These are phyloP conservation scores for Chytriomyces sp. DNA, from an alignment of 192 early-diverging fungal species.

Conservation along the genomic window DNA sequence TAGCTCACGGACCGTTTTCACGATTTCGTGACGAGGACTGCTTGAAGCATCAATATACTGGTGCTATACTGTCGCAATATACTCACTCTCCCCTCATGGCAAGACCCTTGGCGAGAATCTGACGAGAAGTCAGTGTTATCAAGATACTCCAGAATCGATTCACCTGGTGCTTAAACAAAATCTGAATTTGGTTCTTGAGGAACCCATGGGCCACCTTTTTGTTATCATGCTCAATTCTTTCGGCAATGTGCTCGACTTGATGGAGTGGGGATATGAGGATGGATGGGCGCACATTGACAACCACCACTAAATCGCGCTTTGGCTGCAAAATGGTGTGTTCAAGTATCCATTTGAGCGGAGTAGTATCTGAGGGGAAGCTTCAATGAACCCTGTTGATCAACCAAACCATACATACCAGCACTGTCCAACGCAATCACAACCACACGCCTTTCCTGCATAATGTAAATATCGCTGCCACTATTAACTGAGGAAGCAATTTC, in stretches of 20 bases:
- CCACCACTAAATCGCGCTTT: constrained; percentile 2
- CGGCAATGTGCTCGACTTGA: neutral
- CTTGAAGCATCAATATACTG: neutral
- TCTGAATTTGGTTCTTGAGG: neutral
- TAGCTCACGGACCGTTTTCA: neutral
- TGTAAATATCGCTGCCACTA: too few species aligned
- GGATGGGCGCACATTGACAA: neutral
- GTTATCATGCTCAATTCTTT: neutral
- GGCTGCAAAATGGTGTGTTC: constrained; percentile 12
- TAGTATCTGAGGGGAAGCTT: neutral
- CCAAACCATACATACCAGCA: neutral
- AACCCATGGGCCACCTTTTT: constrained; percentile 5
- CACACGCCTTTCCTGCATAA: neutral
- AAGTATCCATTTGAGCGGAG: neutral
- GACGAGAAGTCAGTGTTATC: neutral
- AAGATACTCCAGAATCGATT: neutral
- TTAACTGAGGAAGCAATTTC: too few species aligned
- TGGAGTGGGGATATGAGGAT: neutral
- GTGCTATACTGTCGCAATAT: neutral
- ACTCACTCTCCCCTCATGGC: constrained; percentile 8
- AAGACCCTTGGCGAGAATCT: constrained; percentile 13
- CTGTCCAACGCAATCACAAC: constrained; percentile 19
- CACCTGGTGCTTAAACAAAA: neutral
- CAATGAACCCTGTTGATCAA: neutral
- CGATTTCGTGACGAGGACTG: neutral